Conservation (phyloP, 1,284 basidiomycete species). For the Phaffia rhodozyma region DNA sequence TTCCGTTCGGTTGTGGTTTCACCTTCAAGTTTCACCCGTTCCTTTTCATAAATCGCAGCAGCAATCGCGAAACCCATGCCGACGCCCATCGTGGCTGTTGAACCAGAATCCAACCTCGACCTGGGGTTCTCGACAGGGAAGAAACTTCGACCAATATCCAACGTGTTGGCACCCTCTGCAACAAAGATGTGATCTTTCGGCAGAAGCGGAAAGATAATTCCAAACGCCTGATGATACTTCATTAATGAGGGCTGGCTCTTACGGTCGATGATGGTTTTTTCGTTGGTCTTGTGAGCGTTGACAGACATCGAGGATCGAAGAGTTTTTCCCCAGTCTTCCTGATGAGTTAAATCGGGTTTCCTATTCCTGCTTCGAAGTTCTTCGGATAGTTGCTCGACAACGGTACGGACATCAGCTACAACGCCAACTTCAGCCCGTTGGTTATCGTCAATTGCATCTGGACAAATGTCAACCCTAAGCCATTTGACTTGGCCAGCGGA, state of each 20-base stretch:
- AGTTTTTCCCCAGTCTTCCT: slow-evolving; percentile 17
- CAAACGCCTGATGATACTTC: slow-evolving; percentile 22
- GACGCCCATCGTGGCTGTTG: slow-evolving; percentile 23
- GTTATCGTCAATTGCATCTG: slow-evolving; percentile 20
- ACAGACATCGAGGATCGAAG: slow-evolving; percentile 18
- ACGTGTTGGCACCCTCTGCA: slow-evolving; percentile 22
- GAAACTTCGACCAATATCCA: slow-evolving; percentile 22
- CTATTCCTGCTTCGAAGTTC: not conserved
- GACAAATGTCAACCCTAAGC: slow-evolving; percentile 21
- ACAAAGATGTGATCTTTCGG: slow-evolving; percentile 20
- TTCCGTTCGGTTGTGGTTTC: slow-evolving; percentile 10
- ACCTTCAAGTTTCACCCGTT: not conserved
- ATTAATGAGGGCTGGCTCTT: slow-evolving; percentile 7
- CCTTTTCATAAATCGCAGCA: slow-evolving; percentile 13
- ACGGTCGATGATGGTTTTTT: slow-evolving; percentile 14
- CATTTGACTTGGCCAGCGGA: slow-evolving; percentile 18
- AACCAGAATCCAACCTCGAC: slow-evolving; percentile 20
- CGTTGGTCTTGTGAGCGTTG: slow-evolving; percentile 18
- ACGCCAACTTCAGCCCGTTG: slow-evolving; percentile 19
- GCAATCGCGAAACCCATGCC: slow-evolving; percentile 22
- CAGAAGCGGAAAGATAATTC: slow-evolving; percentile 18
- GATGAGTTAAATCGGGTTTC: slow-evolving; percentile 2
- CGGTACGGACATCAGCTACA: slow-evolving; percentile 18
- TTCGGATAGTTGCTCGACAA: slow-evolving; percentile 18
- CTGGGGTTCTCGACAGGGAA: slow-evolving; percentile 21